Evolutionary conservation across 345 rosid genomes (phyloP), one percentile per base, ranked within the genome.

Genomic region (Syzygium grande): DNA sequence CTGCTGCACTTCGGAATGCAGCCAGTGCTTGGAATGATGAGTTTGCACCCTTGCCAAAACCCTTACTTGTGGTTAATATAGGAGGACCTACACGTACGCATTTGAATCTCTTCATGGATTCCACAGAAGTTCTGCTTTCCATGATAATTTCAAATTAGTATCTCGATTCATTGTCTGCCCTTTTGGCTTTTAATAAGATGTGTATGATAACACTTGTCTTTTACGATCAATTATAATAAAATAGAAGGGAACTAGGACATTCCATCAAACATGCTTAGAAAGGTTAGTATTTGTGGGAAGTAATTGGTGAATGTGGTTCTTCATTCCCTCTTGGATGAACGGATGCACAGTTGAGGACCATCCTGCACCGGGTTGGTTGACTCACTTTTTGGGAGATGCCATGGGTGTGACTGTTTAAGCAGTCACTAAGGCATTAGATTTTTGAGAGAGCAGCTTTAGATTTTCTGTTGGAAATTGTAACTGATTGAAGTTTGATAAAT

Each of bases 11-110:
- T 53, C 98, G 99, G 78, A 93, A 87, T 93, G 94, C 99, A 85
- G 99, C 99, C 86, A 93, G 93, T 89, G 92, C 90, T 46, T 98
- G 99, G 99, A 98, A 96, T 88, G 97, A 96, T 86, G 98, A 96
- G 88, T 94, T 98, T 92, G 98, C 99, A 84, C 92, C 94, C 88
- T 92, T 96, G 88, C 97, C 97, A 68, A 98, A 96, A 90, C 99
- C 99, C 83, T 90, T 98, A 85, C 93, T 98, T 78, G 98, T 95
- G 92, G 98, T 98, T 90, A 96, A 94, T 91, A 87, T 98, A 63
- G 99, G 99, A 77, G 94, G 99, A 91, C 98, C 99, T 88, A 92
- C 95, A 90, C 65, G 99, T 98, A 94, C 78, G 88, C 91, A 61
- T 59, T 78, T 65, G n/a, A 38, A 52, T 52, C 54, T 51, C 84